These are phyloP conservation scores for slime mould (Dictyostelium discoideum) DNA, from an alignment of 78 protist genomes.

Conservation along the genomic window dicty_2.7 NC_007089.4:6231001-6231500, in stretches of 20 bases:
- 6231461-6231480: constrained; percentile 98
- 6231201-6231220: constrained; percentile 99
- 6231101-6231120: constrained; percentile 98
- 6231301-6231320: constrained; percentile 92
- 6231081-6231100: constrained; percentile 96
- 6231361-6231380: constrained; percentile 94
- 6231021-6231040: constrained; percentile 95
- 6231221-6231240: constrained; percentile 96
- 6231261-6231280: constrained; percentile 93
- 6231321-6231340: constrained; percentile 89
- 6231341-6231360: constrained; percentile 96
- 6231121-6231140: constrained; percentile 96
- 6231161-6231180: constrained; percentile 90
- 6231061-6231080: constrained; percentile 94
- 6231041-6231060: constrained; percentile 99
- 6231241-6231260: constrained; percentile 95
- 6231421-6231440: constrained; percentile 96
- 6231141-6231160: constrained; percentile 99
- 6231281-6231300: constrained; percentile 98
- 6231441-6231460: constrained; percentile 98
- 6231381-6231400: constrained; percentile 93
- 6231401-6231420: constrained; percentile 82
- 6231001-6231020: constrained; percentile 86
- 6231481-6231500: constrained; percentile 96
- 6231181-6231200: constrained; percentile 92